phyloP scores from a whole-genome alignment of 1,284 basidiomycete species.

The Volvariella surrecta region DNA sequence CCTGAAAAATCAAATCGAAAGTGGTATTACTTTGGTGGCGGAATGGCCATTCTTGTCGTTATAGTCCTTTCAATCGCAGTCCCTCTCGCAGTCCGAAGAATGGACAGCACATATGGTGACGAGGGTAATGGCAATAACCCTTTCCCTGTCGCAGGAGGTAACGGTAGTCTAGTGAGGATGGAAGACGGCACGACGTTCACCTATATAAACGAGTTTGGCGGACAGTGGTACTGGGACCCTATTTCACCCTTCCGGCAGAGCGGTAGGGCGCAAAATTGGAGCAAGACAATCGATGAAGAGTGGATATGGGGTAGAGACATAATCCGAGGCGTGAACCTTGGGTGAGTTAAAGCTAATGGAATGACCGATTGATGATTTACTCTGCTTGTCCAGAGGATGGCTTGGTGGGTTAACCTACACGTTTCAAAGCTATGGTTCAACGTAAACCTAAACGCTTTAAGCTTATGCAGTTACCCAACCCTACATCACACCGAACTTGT shows the following conservation, averaged over 20 bases:
- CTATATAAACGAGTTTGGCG: slow-evolving; percentile 66
- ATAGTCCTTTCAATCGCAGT: not conserved
- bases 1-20: no score
- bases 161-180: slow-evolving; percentile 53
- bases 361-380: not conserved
- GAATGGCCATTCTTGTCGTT: not conserved
- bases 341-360: slow-evolving; percentile 18
- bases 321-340: slow-evolving; percentile 35
- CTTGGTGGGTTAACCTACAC: slow-evolving; percentile 20
- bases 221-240: slow-evolving; percentile 55
- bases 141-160: slow-evolving; percentile 37
- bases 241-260: slow-evolving; percentile 62
- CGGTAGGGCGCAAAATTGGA: slow-evolving; percentile 72
- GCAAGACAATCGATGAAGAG: slow-evolving; percentile 38
- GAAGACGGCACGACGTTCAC: slow-evolving; percentile 58
- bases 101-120: not conserved
- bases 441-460: not conserved
- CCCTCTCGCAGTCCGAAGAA: not conserved
- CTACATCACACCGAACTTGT: slow-evolving; percentile 65
- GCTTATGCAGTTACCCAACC: slow-evolving; percentile 26
- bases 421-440: not conserved
- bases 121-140: not conserved
- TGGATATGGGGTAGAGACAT: slow-evolving; percentile 34
- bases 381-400: slow-evolving; percentile 24
- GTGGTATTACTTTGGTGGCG: no score